These are phyloP conservation scores for Boletus patriciae DNA, from an alignment of 768 basidiomycete genomes.

Conservation along the genomic window DNA sequence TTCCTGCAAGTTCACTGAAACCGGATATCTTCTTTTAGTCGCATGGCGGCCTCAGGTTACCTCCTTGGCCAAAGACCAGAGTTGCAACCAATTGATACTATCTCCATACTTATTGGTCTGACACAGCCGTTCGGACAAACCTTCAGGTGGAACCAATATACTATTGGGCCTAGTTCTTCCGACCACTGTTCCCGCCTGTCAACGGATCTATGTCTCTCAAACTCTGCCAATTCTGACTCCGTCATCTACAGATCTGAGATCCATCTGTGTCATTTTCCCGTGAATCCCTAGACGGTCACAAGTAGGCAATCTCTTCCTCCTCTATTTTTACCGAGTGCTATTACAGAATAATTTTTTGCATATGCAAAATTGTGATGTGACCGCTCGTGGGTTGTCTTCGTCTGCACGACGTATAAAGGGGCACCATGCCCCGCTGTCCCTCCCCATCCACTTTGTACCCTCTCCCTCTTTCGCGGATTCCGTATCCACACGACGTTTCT, in stretches of 20 bases:
- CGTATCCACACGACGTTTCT: background rate
- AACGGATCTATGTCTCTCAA: conserved; percentile 36
- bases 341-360: conserved; percentile 31
- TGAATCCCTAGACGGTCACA: conserved; percentile 34
- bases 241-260: conserved; percentile 36
- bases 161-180: conserved; percentile 24
- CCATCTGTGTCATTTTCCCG: conserved; percentile 29
- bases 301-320: conserved; percentile 33
- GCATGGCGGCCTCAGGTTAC: conserved; percentile 8
- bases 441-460: conserved; percentile 17
- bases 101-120: background rate
- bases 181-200: conserved; percentile 21
- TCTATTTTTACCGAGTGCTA: conserved; percentile 33
- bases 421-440: conserved; percentile 2
- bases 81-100: background rate
- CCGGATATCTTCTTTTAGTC: conserved; percentile 17
- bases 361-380: conserved; percentile 22
- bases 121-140: conserved; percentile 13
- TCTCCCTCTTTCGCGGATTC: background rate
- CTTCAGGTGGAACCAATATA: conserved; percentile 3
- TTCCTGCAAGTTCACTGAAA: conserved; percentile 5
- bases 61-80: conserved; percentile 1
- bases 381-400: conserved; percentile 25
- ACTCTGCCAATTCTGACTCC: conserved; percentile 25
- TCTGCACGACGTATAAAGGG: conserved; percentile 34